These are phyloP conservation scores for Phytophthora cactorum DNA, from an alignment of 352 stramenopile species.

Conservation along the genomic window DNA sequence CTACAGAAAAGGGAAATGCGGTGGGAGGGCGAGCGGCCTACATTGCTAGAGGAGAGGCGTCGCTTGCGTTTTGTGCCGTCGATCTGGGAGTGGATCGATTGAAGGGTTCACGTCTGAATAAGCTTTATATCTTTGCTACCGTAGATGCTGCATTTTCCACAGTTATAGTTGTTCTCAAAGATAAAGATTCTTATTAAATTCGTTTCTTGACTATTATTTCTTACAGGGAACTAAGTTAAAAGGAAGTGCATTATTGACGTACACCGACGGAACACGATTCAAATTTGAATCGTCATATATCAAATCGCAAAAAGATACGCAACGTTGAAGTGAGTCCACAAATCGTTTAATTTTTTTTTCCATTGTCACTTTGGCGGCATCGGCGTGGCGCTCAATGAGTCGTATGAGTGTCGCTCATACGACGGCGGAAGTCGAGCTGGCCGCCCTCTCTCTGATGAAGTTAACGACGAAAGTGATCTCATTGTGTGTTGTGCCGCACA, in stretches of 20 bases:
- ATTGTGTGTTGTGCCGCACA: too few relatives aligned
- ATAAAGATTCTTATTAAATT: neutral
- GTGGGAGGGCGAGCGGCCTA: neutral
- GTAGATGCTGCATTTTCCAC: neutral
- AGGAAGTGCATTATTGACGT: neutral
- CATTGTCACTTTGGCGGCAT: too few relatives aligned
- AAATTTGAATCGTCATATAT: slow-evolving; percentile 9
- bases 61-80: slow-evolving; percentile 19
- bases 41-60: slow-evolving; percentile 8
- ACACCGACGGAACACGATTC: slow-evolving; percentile 19
- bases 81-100: slow-evolving; percentile 23
- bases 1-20: neutral
- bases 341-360: too few relatives aligned
- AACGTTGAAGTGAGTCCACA: slow-evolving; percentile 18
- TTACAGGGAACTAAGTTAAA: neutral
- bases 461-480: too few relatives aligned
- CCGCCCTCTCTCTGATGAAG: too few relatives aligned
- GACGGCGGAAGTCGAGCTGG: too few relatives aligned
- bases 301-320: slow-evolving; percentile 24
- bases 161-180: neutral
- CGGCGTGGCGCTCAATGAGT: too few relatives aligned
- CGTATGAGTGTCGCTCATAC: too few relatives aligned
- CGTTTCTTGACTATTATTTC: neutral
- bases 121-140: neutral
- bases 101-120: neutral